Base-by-base conservation (phyloP, 345 rosid genomes). In the Sonneratia alba region DNA sequence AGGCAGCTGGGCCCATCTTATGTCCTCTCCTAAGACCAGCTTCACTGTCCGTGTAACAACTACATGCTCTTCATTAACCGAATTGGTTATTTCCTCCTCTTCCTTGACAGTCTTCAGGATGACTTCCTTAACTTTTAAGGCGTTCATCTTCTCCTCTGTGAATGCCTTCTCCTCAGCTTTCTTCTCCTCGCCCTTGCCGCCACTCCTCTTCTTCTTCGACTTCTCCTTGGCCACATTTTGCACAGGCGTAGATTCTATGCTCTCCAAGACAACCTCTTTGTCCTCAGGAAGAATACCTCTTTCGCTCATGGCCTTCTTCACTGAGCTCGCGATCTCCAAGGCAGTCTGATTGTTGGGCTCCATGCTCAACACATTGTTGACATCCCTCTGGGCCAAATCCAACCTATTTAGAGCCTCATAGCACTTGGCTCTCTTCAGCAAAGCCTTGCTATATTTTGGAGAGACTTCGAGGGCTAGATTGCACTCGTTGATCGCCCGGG, bases 321-420 rank as follows among this genome's bases (percentile, higher is more conserved):
- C 83, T 76, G 87, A 82, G 70, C 86, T 92, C 63, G 86, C 84
- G 53, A 87, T 76, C 79, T 92, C 99, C 56, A 87, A 77, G 1
- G 92, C 99, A 24, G 82, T 74, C 1, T 70, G 80, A 73, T 95
- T 95, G 74, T 81, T 89, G 0, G 99, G 97, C 69, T 95, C 99
- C 88, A 92, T 84, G 19, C 79, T 77, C 80, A 95, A 76, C 37
- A 95, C 97, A 77, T 67, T 75, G 73, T 78, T 83, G 57, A 90
- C 92, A 87, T 95, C 99, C 77, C 96, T 92, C 75, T 83, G 85
- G 36, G 98, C 98, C 72, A 89, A 86, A 84, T 95, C 97, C 73
- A 92, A 67, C 79, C 89, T 81, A 70, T 90, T 92, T 90, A 95
- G 81, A 43, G 90, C 87, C 81, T 92, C 90, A 69, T 89, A 95